A percentile compares a stretch with the other conserved stretches of the same genome.
These are phyloP conservation scores for Salix caprea DNA, from an alignment of 345 rosid species.

Conservation along the genomic window DNA sequence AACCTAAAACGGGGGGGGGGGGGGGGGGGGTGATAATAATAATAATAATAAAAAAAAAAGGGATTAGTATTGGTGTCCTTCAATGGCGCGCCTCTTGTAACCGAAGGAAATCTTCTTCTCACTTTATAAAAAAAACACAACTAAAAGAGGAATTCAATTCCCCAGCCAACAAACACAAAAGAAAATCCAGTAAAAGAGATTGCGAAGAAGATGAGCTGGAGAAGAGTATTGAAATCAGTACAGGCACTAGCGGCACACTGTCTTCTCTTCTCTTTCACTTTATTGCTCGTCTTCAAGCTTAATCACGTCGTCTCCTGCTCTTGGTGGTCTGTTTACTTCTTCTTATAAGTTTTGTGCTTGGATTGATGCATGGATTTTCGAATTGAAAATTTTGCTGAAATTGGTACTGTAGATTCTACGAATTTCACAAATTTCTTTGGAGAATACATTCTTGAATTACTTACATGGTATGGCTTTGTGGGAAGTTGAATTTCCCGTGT, in stretches of 20 bases:
- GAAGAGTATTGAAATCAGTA: conserved; percentile 78
- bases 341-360: background rate
- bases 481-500: background rate
- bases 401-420: background rate
- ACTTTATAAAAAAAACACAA: too few species aligned
- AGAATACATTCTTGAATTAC: background rate
- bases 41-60: too few species aligned
- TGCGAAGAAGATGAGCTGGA: conserved; percentile 61
- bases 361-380: background rate
- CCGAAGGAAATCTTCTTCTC: background rate
- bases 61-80: background rate
- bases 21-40: too few species aligned
- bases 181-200: background rate
- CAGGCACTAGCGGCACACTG: conserved; percentile 78
- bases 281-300: conserved; percentile 73
- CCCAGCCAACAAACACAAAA: background rate
- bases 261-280: conserved; percentile 68
- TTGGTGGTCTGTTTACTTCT: conserved; percentile 65
- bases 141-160: background rate
- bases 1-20: too few species aligned
- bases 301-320: conserved; percentile 49
- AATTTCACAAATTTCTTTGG: background rate
- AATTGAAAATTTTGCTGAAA: background rate
- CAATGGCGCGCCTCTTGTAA: background rate
- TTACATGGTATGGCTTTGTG: background rate